Evolutionary conservation across 2,329 filamentous ascomycete genomes (phyloP), one percentile per base, ranked within the genome.

Genomic region (Biscogniauxia marginata): DNA sequence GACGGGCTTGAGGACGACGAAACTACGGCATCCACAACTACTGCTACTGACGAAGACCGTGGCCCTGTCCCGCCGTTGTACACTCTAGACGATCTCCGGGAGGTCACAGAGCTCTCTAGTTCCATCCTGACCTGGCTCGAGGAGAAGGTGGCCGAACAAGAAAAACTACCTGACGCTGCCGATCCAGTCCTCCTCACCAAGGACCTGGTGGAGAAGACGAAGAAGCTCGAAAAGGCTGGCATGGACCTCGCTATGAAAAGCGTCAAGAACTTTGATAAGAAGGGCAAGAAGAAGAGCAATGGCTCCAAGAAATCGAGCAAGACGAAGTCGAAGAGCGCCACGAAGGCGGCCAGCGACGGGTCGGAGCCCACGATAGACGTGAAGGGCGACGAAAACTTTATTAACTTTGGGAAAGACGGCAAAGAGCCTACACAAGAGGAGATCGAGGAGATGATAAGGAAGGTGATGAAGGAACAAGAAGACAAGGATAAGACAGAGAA

Each of bases 1-100:
- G 90, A 86, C 30, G 89, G 86, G n/a, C 83, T 95, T 0, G 92
- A 96, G 60, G 91, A 95, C 51, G 88, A 91, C 20, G 74, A 77
- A 13, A 67, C 70, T 7, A 69, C 70, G 2, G 67, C 69, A 30
- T 69, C 66, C 8, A 69, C 71, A 4, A 69, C 68, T 66, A 83
- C 70, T 63, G 76, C 72, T 47, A 74, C 71, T 45, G 75, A 77
- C 68, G 79, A 82, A 51, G 76, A 81, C 46, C 72, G 74, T 51
- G 82, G 83, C 0, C 81, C 84, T 18, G 75, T 83, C 21, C 83
- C 87, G 45, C 84, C 88, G 18, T 76, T 89, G 39, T 96, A 96
- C 75, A 87, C 82, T 0, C 75, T 84, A 7, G 84, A 88, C 24
- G 93, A 98, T 67, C 77, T 96, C 25, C 78, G 81, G 45, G 77